These are phyloP conservation scores for Lactuca saligna DNA, from an alignment of 129 eudicot species.

Conservation along the genomic window DNA sequence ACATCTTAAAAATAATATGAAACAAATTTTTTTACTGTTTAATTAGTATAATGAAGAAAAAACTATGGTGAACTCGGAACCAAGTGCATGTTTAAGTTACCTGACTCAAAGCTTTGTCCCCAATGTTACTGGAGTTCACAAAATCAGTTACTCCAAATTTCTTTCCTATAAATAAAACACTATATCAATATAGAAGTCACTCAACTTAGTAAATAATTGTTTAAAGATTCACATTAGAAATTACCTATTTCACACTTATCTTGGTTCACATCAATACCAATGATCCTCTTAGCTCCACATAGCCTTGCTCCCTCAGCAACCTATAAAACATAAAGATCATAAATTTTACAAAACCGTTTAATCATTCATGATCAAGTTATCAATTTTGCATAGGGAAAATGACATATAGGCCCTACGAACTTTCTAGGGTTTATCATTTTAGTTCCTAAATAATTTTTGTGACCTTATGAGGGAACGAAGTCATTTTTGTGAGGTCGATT, in stretches of 20 bases:
- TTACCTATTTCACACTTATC: constrained; percentile 65
- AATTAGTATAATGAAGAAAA: neutral
- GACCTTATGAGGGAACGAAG: no score
- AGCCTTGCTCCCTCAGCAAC: constrained; percentile 89
- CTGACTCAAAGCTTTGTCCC: constrained; percentile 73
- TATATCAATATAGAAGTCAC: constrained; percentile 1
- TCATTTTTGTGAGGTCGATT: no score
- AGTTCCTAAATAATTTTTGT: no score
- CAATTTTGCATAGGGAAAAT: no score
- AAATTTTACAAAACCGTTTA: no score
- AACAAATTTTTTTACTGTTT: neutral
- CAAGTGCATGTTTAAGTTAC: constrained; percentile 32
- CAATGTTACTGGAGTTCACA: constrained; percentile 52
- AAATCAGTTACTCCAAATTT: constrained; percentile 86
- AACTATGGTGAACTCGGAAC: constrained; percentile 4
- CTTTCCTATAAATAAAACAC: constrained; percentile 42
- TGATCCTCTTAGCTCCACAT: constrained; percentile 64
- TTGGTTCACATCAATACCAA: constrained; percentile 71
- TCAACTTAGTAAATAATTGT: neutral
- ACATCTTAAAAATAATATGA: neutral
- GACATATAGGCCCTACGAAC: no score
- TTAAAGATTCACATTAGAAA: neutral
- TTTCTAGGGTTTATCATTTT: no score
- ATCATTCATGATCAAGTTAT: neutral
- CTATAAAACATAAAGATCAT: constrained; percentile 20